These are phyloP conservation scores for Lagenaria siceraria DNA, from an alignment of 306 rosid genomes.

Conservation along the genomic window DNA sequence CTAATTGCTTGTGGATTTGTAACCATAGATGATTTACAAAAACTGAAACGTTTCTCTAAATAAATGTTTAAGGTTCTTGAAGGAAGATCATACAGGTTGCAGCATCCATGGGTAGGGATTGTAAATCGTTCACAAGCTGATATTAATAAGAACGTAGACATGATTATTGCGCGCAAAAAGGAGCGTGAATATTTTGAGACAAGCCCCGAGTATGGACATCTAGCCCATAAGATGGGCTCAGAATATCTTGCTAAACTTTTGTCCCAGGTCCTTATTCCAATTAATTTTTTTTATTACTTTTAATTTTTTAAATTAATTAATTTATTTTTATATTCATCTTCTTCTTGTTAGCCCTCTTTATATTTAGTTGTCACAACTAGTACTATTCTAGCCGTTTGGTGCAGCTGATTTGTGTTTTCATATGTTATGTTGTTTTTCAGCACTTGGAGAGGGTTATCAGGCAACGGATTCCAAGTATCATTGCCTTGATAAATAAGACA, in stretches of 20 bases:
- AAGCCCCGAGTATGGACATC: conserved; percentile 95
- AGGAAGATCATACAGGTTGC: conserved; percentile 87
- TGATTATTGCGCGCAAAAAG: conserved; percentile 86
- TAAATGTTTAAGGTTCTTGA: conserved; percentile 71
- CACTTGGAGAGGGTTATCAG: conserved; percentile 96
- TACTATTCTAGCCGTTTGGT: background rate
- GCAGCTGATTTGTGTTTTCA: conserved; percentile 11
- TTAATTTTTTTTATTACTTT: too few relatives aligned
- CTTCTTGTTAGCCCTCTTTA: background rate
- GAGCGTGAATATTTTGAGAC: conserved; percentile 89
- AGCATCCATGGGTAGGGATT: conserved; percentile 98
- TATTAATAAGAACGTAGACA: conserved; percentile 85
- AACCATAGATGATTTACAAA: background rate
- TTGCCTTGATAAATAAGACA: conserved; percentile 86
- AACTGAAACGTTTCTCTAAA: conserved; percentile 12
- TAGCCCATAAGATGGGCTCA: conserved; percentile 96
- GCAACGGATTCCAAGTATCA: conserved; percentile 94
- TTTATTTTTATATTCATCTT: background rate
- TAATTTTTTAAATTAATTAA: too few relatives aligned
- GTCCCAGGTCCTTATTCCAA: conserved; percentile 50
- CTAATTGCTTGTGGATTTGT: background rate
- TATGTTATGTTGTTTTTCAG: conserved; percentile 26
- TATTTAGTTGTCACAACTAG: background rate
- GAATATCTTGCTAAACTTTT: conserved; percentile 96
- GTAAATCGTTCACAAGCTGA: conserved; percentile 99